Conservation (phyloP, 139 green algal species). For the Asterochloris sp. region DNA sequence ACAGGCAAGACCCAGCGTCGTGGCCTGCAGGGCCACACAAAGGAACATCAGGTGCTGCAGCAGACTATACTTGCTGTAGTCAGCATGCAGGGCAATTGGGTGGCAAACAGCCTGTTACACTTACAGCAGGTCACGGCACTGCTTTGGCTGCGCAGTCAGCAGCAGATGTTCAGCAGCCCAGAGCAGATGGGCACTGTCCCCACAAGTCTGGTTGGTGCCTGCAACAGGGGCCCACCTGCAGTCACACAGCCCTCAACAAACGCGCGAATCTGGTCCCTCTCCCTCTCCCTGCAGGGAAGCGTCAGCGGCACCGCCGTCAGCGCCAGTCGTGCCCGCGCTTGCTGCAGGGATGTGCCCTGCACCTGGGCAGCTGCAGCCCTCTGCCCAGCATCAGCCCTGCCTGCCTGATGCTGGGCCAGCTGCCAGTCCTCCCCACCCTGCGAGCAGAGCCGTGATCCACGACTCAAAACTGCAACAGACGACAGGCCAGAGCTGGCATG, state of each 20-base stretch:
- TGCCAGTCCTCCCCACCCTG: slow-evolving; percentile 26
- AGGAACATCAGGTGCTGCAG: too few relatives aligned
- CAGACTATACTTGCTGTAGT: background rate
- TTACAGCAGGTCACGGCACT: too few relatives aligned
- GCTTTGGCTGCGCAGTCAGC: too few relatives aligned
- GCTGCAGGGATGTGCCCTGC: slow-evolving; percentile 23
- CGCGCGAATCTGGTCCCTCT: slow-evolving; percentile 53
- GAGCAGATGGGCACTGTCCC: background rate
- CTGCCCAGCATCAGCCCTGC: slow-evolving; percentile 8
- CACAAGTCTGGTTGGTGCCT: background rate
- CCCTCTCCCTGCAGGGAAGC: slow-evolving; percentile 81
- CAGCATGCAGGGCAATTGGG: background rate
- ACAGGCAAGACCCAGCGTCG: slow-evolving; percentile 70
- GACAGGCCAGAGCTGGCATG: too few relatives aligned
- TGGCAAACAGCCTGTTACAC: background rate
- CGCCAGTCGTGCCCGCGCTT: slow-evolving; percentile 49
- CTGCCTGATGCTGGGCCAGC: slow-evolving; percentile 1
- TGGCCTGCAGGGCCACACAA: background rate
- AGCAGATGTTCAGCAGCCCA: background rate
- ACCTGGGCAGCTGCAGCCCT: background rate
- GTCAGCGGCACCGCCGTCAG: slow-evolving; percentile 45
- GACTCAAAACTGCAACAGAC: background rate
- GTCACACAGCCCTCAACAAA: slow-evolving; percentile 62
- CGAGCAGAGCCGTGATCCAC: background rate
- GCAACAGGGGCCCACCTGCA: slow-evolving; percentile 28